Evolutionary conservation across 495 filamentous ascomycete genomes (phyloP).

Genomic region (Penicillium argentinense): DNA sequence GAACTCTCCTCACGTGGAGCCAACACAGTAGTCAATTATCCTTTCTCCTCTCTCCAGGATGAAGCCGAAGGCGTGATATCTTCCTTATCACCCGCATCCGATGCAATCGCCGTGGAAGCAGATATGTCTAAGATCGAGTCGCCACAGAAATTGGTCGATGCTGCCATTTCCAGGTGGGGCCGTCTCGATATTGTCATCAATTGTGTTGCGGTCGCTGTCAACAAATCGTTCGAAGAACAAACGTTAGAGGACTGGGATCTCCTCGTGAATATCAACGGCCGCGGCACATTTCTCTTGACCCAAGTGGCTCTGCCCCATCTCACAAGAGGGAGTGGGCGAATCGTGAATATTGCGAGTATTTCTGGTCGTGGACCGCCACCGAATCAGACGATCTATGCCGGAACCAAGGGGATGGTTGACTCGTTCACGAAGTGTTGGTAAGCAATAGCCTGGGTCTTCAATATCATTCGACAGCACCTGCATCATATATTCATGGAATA

Average conservation of each 20-base stretch:
- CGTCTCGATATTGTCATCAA: conserved; percentile 38
- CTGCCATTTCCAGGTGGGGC: conserved; percentile 18
- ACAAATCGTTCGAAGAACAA: conserved; percentile 36
- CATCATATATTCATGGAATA: not conserved
- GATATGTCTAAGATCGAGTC: conserved; percentile 18
- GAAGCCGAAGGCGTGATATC: conserved; percentile 18
- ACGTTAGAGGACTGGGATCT: conserved; percentile 38
- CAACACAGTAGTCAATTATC: conserved; percentile 37
- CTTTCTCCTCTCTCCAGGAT: conserved; percentile 12
- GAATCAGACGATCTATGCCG: conserved; percentile 29
- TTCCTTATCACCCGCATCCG: conserved; percentile 9
- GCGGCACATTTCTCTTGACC: conserved; percentile 38
- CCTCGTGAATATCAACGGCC: conserved; percentile 37
- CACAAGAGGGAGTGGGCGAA: conserved; percentile 21
- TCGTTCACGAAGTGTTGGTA: conserved; percentile 40
- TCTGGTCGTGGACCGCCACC: conserved; percentile 22
- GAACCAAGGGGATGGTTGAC: conserved; percentile 31
- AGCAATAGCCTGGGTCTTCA: not conserved
- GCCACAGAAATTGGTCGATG: conserved; percentile 19
- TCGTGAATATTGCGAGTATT: conserved; percentile 28
- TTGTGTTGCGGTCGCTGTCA: conserved; percentile 38
- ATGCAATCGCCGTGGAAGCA: conserved; percentile 16
- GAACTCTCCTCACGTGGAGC: conserved; percentile 46
- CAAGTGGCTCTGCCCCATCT: conserved; percentile 32
- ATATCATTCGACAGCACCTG: not conserved